Evolutionary conservation across 179 eudicot genomes (phyloP), one percentile per base, ranked within the genome.

Genomic region (Beta lomatogona): DNA sequence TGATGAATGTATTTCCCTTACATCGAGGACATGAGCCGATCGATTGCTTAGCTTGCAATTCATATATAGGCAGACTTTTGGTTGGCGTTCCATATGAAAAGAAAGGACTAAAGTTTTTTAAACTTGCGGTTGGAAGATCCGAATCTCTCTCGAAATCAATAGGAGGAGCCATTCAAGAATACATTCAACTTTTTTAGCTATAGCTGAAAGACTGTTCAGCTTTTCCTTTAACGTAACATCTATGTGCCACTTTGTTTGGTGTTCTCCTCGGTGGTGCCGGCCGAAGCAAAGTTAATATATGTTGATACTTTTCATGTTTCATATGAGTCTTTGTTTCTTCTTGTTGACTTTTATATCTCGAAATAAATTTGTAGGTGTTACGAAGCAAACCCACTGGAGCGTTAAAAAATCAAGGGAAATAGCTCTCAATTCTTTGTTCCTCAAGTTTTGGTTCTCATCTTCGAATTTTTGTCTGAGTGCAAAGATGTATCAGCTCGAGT

Each of bases 191-290:
- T 88, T 93, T 82, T 88, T 92, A 71, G 89, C 94, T 45, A 92
- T 97, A 55, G 90, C 97, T 59, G 97, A 93, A 61, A 90, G 97
- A 88, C 88, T 97, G 31, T 94, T 94, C 83, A 89, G 82, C n/a
- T 78, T 97, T 90, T 84, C 97, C 95, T 44, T 91, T 92, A 84
- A 94, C 97, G 52, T 97, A 97, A 80, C 75, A 86, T 80, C 80
- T 97, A 6, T 90, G 93, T 83, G 97, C 97, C 53, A 89, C 95
- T 67, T 83, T 97, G 82, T 97, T 97, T 87, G 99, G 94, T 87
- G 95, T 87, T 71, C 99, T 97, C 72, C 98, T 97, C 75, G 99
- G 99, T 81, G 99, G 99, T 88, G 97, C 99, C 67, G 94, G 99
- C 85, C 98, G n/a, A 97, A 93, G 88, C 99, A 97, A 97, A 97